A percentile compares a stretch with the other conserved stretches of the same genome.
phyloP scores from a whole-genome alignment of 2,329 filamentous ascomycete genomes.

The Zasmidium citrigriseum region DNA sequence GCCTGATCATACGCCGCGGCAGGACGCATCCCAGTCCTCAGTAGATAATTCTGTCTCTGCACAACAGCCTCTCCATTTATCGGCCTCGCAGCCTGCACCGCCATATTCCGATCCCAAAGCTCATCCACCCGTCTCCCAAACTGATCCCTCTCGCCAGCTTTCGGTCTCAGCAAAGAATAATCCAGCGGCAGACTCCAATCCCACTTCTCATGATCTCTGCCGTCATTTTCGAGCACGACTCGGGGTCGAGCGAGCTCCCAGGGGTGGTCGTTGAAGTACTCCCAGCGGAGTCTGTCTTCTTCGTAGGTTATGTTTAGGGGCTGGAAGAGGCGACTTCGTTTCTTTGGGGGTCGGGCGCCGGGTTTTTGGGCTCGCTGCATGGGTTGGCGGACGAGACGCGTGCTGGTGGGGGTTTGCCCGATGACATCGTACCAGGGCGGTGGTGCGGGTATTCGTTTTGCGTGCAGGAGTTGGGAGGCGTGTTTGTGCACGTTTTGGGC shows the following conservation, averaged over 20 bases:
- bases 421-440: slow-evolving; percentile 62
- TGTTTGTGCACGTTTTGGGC: slow-evolving; percentile 55
- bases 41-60: slow-evolving; percentile 85
- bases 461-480: slow-evolving; percentile 52
- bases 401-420: slow-evolving; percentile 59
- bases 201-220: slow-evolving; percentile 72
- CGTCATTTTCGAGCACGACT: slow-evolving; percentile 80
- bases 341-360: slow-evolving; percentile 57
- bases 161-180: slow-evolving; percentile 23
- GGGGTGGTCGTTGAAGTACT: slow-evolving; percentile 91
- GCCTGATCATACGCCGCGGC: slow-evolving; percentile 79
- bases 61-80: slow-evolving; percentile 76
- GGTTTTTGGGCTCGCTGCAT: slow-evolving; percentile 51
- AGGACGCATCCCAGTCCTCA: slow-evolving; percentile 52
- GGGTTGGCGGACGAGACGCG: slow-evolving; percentile 59
- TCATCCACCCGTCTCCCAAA: slow-evolving; percentile 48
- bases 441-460: slow-evolving; percentile 41
- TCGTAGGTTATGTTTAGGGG: slow-evolving; percentile 76
- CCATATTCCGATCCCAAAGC: slow-evolving; percentile 36
- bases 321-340: slow-evolving; percentile 75
- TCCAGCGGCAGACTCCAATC: slow-evolving; percentile 68
- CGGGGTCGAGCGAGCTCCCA: slow-evolving; percentile 93
- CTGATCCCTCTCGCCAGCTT: slow-evolving; percentile 12
- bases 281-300: slow-evolving; percentile 77
- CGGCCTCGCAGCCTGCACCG: slow-evolving; percentile 73